Base-by-base conservation (phyloP, 2,329 filamentous ascomycete genomes). In the Trichophyton verrucosum region DNA sequence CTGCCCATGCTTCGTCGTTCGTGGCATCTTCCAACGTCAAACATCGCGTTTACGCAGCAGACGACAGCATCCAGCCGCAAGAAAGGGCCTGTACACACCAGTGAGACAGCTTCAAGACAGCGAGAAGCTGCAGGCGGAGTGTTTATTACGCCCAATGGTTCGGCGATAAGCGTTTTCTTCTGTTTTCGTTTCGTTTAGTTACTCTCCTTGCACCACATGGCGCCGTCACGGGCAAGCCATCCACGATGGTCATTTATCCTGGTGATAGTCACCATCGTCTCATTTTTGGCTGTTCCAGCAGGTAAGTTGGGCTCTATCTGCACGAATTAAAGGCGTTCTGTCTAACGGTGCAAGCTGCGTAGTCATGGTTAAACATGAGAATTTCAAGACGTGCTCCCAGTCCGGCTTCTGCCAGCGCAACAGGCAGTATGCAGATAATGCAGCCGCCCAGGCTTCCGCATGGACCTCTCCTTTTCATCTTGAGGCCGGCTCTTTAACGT, bases 371-470 rank as follows among this genome's bases (percentile, higher is more conserved):
- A 99, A 99, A 77, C 88, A 96, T 72, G 86, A 96, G 69, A 91
- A 95, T 74, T 99, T 97, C 81, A 99, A 97, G 73, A 96, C 88
- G 68, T 99, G 94, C 78, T 79, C 88, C 66, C 92, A 99, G 73
- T 94, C 92, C 3, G 94, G 94, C 69, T 99, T 99, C 79, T 99
- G 94, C 77, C 94, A 91, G 73, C 88, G 94, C 66, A 97, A 97
- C 76, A 86, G 94, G 72, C 88, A 84, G 44, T 91, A 88, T 72
- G 94, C 94, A 71, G 91, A 97, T 75, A 79, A 82, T 65, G 90
- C 86, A 64, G 76, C 82, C 53, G 77, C 83, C 47, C 76, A 83
- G 61, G 85, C 83, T 63, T 80, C 83, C 7, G 78, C 80, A 30
- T 96, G 90, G 88, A 78, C 79, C 66, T 86, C 90, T 6, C 92